A percentile compares a stretch with the other conserved stretches of the same genome.
phyloP scores from a whole-genome alignment of 345 rosid genomes.

The Cardamine occulta region DNA sequence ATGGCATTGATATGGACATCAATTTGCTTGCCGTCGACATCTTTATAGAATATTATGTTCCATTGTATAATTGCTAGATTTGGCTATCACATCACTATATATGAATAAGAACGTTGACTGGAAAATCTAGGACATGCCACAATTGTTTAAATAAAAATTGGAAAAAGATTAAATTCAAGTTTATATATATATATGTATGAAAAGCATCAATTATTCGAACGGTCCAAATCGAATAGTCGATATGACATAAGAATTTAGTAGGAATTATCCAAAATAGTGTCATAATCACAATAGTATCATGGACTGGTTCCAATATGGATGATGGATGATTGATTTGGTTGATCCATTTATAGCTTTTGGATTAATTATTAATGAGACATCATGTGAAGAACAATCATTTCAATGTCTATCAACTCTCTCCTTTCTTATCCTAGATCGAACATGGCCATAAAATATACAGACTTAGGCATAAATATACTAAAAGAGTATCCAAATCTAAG shows the following conservation, averaged over 20 bases:
- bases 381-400: constrained; percentile 34
- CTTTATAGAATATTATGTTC: constrained; percentile 8
- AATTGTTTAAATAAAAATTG: background rate
- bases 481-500: background rate
- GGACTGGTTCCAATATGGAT: constrained; percentile 28
- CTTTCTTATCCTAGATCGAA: constrained; percentile 23
- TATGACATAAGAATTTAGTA: constrained; percentile 27
- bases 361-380: constrained; percentile 28
- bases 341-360: constrained; percentile 13
- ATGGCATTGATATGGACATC: constrained; percentile 39
- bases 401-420: constrained; percentile 23
- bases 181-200: background rate
- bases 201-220: constrained; percentile 5
- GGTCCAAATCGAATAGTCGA: constrained; percentile 31
- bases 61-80: constrained; percentile 4
- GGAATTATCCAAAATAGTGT: constrained; percentile 23
- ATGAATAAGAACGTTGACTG: constrained; percentile 26
- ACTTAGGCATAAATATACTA: background rate
- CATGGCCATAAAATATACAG: background rate
- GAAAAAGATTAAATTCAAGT: background rate
- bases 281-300: constrained; percentile 35
- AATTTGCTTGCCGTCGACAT: constrained; percentile 10
- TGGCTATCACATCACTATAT: constrained; percentile 32
- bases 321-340: constrained; percentile 25
- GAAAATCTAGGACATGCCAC: constrained; percentile 30